Base-by-base conservation (phyloP, 768 basidiomycete species). In the Mycena rebaudengoi region DNA sequence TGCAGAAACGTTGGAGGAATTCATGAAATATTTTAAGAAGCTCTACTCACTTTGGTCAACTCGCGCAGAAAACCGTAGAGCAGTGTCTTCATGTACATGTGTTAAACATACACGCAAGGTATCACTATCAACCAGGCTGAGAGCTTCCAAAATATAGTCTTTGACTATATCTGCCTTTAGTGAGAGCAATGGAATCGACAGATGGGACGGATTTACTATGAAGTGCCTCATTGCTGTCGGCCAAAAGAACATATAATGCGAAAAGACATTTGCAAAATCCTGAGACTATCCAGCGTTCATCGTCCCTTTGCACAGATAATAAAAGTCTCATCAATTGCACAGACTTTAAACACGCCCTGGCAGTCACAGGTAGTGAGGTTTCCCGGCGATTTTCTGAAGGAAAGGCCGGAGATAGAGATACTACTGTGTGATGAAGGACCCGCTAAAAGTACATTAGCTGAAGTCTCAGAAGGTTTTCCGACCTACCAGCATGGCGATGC, bases 31-130 rank as follows among this genome's bases (percentile, higher is more conserved):
- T n/a, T n/a, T n/a, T n/a, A n/a, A n/a, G n/a, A n/a, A n/a, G n/a
- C n/a, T n/a, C n/a, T n/a, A 33, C 76, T 46, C 59, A 78, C 82
- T 66, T 64, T 78, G 74, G 43, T 80, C 72, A 3, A 82, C 43
- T 60, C 73, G 73, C 8, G 66, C 56, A 29, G 70, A 37, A 54
- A 80, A 74, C 26, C 65, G 69, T 29, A 74, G 45, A 3, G 54
- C 59, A 11, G 37, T 41, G 39, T 78, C 72, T 58, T 69, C 59
- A 33, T 68, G 67, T 46, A 73, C 37, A 8, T 50, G 58, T 29
- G 45, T 61, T 16, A 74, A 40, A 28, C 72, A 73, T 25, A 64
- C 28, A n/a, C 28, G 48, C 23, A 75, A 30, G 2, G 66, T 64
- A 21, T 53, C 54, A 12, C 62, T 43, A 33, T 68, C 60, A 26